Evolutionary conservation across 148 eudicot genomes (phyloP).

Genomic region (Oxyria digyna): DNA sequence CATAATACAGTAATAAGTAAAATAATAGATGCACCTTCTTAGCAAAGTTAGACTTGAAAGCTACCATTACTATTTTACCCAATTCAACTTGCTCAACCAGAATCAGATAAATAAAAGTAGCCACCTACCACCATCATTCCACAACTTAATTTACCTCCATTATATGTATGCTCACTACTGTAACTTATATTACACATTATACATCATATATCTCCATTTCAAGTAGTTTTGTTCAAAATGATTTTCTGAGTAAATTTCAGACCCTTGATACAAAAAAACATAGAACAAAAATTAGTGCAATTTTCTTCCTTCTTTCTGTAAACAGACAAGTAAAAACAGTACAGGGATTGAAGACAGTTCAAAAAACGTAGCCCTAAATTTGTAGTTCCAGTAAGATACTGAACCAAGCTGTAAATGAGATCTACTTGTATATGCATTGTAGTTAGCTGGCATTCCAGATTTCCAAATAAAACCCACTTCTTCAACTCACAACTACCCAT

Average conservation of each 20-base stretch:
- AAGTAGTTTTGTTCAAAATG: background rate
- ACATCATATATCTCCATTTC: background rate
- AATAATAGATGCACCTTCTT: background rate
- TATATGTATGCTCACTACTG: too few relatives aligned
- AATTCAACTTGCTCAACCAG: too few relatives aligned
- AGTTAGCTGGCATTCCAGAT: background rate
- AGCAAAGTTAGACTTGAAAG: background rate
- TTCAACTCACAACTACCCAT: background rate
- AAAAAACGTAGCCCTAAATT: too few relatives aligned
- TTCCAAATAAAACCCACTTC: background rate
- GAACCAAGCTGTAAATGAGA: background rate
- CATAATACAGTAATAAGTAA: too few relatives aligned
- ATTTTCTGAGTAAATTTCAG: background rate
- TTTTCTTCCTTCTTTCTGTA: background rate
- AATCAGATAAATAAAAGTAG: too few relatives aligned
- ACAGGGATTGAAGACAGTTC: too few relatives aligned
- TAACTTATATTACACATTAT: too few relatives aligned
- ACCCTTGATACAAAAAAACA: background rate
- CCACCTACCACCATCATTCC: too few relatives aligned
- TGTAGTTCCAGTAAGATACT: background rate
- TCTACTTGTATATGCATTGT: constrained; percentile 3
- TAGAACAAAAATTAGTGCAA: background rate
- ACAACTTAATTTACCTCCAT: too few relatives aligned
- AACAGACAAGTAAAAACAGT: background rate
- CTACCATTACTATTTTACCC: background rate